Conservation (phyloP, 495 filamentous ascomycete species). For the Tuber magnatum region DNA sequence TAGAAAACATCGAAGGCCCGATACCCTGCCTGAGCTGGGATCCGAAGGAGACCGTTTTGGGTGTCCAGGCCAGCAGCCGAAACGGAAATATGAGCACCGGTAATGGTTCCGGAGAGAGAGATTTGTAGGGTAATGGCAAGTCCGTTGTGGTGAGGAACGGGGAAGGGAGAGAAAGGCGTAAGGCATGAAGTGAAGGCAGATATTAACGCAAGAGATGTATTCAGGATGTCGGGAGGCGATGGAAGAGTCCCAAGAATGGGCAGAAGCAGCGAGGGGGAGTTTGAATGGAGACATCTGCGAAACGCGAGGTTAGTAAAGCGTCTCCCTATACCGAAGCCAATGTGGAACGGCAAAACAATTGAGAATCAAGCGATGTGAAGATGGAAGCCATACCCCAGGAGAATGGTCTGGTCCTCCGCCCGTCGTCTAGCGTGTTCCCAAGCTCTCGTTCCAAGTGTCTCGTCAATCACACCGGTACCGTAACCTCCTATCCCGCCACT, state of each 20-base stretch:
- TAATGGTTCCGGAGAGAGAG: constrained; percentile 69
- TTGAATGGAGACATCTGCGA: constrained; percentile 73
- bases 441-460: constrained; percentile 67
- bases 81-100: constrained; percentile 65
- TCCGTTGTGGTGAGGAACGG: constrained; percentile 71
- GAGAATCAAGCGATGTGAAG: not conserved
- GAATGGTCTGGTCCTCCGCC: constrained; percentile 91
- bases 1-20: constrained; percentile 99
- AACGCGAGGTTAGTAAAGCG: constrained; percentile 3
- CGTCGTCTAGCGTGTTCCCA: constrained; percentile 96
- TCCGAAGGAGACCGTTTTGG: constrained; percentile 66
- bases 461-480: constrained; percentile 69
- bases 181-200: constrained; percentile 80
- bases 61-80: constrained; percentile 87
- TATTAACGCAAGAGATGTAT: constrained; percentile 67
- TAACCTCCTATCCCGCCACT: constrained; percentile 29
- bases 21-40: constrained; percentile 71
- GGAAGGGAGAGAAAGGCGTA: constrained; percentile 74
- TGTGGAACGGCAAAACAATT: not conserved
- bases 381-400: constrained; percentile 62
- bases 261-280: constrained; percentile 72
- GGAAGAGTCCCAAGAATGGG: constrained; percentile 78
- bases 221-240: constrained; percentile 62
- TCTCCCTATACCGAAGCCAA: not conserved
- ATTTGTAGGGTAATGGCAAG: constrained; percentile 74